Conservation (phyloP, 1,284 basidiomycete genomes). For the Moesziomyces sp. region DNA sequence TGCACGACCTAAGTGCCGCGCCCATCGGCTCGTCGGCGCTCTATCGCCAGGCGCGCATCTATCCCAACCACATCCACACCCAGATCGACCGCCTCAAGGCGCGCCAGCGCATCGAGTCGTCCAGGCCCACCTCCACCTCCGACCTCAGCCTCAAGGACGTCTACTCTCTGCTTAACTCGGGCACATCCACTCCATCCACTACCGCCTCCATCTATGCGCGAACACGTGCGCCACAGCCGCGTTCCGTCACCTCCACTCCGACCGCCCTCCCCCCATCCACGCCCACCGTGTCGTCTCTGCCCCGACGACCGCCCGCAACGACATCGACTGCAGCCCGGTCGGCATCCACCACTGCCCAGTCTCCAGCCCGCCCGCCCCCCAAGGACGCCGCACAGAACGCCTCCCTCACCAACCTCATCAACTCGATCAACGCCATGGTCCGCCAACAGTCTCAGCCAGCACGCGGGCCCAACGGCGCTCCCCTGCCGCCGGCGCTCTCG, state of each 20-base stretch:
- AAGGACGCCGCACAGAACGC: conserved; percentile 25
- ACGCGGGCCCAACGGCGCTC: conserved; percentile 42
- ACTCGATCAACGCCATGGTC: conserved; percentile 42
- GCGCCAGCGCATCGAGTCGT: conserved; percentile 23
- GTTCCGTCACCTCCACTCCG: conserved; percentile 3
- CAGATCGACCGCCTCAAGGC: conserved; percentile 45
- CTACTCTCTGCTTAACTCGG: conserved; percentile 38
- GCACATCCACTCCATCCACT: conserved; percentile 3
- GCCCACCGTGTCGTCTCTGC: conserved; percentile 8
- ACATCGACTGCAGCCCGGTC: neutral
- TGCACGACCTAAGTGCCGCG: conserved; percentile 29
- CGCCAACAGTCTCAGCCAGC: conserved; percentile 41
- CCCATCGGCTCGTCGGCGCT: conserved; percentile 36
- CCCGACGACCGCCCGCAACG: conserved; percentile 9
- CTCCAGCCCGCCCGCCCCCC: neutral
- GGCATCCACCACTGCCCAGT: conserved; percentile 9
- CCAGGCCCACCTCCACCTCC: conserved; percentile 10
- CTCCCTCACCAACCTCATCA: conserved; percentile 35
- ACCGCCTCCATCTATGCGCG: conserved; percentile 6
- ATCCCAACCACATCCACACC: conserved; percentile 35
- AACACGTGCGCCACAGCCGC: conserved; percentile 4
- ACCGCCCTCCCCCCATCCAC: conserved; percentile 12
- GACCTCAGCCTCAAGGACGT: conserved; percentile 46
- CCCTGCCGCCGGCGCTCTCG: conserved; percentile 30
- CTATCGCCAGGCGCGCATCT: conserved; percentile 43